Percentiles rank a stretch among this genome's conserved stretches.
phyloP scores from a whole-genome alignment of 768 basidiomycete species.

The Phallus indusiatus region DNA sequence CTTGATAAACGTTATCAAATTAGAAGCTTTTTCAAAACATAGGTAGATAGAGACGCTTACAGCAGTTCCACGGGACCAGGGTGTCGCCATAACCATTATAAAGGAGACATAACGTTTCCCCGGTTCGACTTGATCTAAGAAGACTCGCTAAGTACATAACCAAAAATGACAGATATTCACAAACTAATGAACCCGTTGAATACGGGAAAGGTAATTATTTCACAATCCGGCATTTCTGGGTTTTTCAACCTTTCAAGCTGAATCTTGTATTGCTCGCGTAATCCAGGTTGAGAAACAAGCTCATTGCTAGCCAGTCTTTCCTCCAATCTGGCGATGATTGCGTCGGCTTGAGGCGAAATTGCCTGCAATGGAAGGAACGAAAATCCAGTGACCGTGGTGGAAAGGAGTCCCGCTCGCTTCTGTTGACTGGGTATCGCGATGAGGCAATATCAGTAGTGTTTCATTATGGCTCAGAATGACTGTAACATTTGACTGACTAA shows the following conservation, averaged over 20 bases:
- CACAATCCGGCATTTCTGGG: background rate
- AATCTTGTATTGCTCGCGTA: background rate
- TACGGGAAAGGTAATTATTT: background rate
- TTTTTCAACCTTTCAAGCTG: background rate
- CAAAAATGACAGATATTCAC: background rate
- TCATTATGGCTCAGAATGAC: no score
- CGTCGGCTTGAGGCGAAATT: background rate
- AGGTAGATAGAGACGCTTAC: slow-evolving; percentile 23
- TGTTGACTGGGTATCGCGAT: background rate
- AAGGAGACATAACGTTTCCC: slow-evolving; percentile 37
- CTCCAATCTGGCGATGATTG: background rate
- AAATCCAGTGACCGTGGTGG: background rate
- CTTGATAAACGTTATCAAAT: background rate
- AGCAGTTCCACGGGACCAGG: slow-evolving; percentile 35
- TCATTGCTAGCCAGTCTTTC: background rate
- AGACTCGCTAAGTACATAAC: background rate
- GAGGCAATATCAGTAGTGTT: background rate
- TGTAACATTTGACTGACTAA: background rate
- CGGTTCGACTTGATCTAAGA: slow-evolving; percentile 14
- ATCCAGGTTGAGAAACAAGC: background rate
- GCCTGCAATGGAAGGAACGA: background rate
- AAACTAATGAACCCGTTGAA: background rate
- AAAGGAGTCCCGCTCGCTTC: background rate
- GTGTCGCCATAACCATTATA: slow-evolving; percentile 28
- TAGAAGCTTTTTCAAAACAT: background rate